phyloP scores from a whole-genome alignment of 2,329 filamentous ascomycete species.

The Diaporthe longicolla region DNA sequence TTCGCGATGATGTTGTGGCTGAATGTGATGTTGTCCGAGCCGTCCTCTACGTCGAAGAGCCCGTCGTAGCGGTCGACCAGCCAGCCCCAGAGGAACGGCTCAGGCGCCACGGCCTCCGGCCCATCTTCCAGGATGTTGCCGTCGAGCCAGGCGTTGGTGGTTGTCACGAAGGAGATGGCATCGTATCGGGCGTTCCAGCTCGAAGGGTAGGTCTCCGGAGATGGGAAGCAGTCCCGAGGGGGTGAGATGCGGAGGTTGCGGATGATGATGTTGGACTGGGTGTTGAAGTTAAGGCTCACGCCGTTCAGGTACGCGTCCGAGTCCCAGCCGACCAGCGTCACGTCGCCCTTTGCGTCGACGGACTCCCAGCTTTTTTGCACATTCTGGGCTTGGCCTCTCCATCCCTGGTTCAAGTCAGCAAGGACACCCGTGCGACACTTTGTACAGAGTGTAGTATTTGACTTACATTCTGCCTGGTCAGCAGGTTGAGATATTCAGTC shows the following conservation, averaged over 20 bases:
- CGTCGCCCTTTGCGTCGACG: slow-evolving; percentile 22
- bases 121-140: slow-evolving; percentile 31
- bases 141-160: slow-evolving; percentile 27
- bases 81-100: slow-evolving; percentile 31
- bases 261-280: slow-evolving; percentile 30
- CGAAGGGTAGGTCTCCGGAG: slow-evolving; percentile 22
- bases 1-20: slow-evolving; percentile 34
- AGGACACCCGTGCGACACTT: background rate
- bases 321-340: slow-evolving; percentile 31
- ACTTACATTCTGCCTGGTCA: slow-evolving; percentile 33
- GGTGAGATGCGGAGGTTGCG: slow-evolving; percentile 29
- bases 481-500: slow-evolving; percentile 10
- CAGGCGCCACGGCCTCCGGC: slow-evolving; percentile 11
- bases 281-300: slow-evolving; percentile 32
- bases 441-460: too few species aligned
- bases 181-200: slow-evolving; percentile 35
- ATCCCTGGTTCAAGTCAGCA: slow-evolving; percentile 4
- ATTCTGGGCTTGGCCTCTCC: slow-evolving; percentile 30
- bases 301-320: slow-evolving; percentile 22
- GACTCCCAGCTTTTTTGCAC: slow-evolving; percentile 32
- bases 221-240: slow-evolving; percentile 30
- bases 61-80: slow-evolving; percentile 29
- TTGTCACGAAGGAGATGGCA: slow-evolving; percentile 26
- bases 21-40: slow-evolving; percentile 33
- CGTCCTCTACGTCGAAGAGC: slow-evolving; percentile 27